A percentile compares a stretch with the other conserved stretches of the same genome.
Conservation (phyloP, 1,139 yeast species). For the Scheffersomyces quercinus region DNA sequence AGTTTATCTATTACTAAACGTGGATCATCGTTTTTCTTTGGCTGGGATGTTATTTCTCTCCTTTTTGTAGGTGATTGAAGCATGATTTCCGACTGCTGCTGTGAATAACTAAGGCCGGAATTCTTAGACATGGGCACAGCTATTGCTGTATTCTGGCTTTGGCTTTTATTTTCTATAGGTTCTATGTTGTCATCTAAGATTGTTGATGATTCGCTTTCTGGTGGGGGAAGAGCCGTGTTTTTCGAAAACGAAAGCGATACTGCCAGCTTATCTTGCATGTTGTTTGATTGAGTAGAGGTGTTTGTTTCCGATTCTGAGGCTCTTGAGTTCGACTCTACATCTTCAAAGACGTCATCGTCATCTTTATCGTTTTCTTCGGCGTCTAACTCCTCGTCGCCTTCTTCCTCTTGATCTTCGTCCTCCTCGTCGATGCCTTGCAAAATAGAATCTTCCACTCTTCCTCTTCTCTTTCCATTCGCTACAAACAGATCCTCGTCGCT, state of each 20-base stretch:
- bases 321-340: slow-evolving; percentile 1
- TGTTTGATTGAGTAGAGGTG: background rate
- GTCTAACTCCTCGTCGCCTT: slow-evolving; percentile 3
- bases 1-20: slow-evolving; percentile 75
- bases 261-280: background rate
- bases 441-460: too few relatives aligned
- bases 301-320: slow-evolving; percentile 2
- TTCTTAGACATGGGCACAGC: slow-evolving; percentile 1
- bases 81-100: slow-evolving; percentile 28
- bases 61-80: slow-evolving; percentile 32
- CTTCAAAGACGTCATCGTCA: slow-evolving; percentile 8
- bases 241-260: slow-evolving; percentile 1
- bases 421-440: slow-evolving; percentile 1
- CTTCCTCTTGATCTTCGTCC: slow-evolving; percentile 1
- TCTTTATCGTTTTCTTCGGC: slow-evolving; percentile 3
- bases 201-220: background rate
- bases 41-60: slow-evolving; percentile 17
- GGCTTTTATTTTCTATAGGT: background rate
- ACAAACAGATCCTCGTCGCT: background rate
- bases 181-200: slow-evolving; percentile 1
- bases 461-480: too few relatives aligned
- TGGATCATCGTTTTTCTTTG: slow-evolving; percentile 32
- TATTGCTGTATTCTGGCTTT: background rate
- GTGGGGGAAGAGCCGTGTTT: background rate
- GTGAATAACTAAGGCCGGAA: slow-evolving; percentile 26